Conservation (phyloP, 2,329 filamentous ascomycete species). For the Talaromyces atroroseus region DNA sequence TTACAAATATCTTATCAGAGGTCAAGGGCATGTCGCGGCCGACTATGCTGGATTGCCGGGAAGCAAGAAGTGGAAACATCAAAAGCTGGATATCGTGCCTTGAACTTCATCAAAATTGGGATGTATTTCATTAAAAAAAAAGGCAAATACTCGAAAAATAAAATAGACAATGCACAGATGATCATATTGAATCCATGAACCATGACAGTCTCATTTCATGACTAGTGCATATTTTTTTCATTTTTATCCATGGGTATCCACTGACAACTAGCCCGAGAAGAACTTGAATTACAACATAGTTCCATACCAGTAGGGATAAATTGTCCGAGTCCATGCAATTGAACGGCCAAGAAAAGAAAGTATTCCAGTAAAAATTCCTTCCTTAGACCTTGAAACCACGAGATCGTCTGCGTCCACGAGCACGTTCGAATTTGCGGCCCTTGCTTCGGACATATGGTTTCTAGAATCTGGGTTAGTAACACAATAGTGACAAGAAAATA, state of each 20-base stretch:
- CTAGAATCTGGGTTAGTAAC: slow-evolving; percentile 42
- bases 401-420: slow-evolving; percentile 97
- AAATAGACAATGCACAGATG: slow-evolving; percentile 12
- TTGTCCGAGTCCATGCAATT: slow-evolving; percentile 2
- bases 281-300: slow-evolving; percentile 4
- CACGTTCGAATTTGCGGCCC: slow-evolving; percentile 99
- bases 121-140: slow-evolving; percentile 12
- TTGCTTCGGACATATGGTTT: slow-evolving; percentile 97
- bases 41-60: slow-evolving; percentile 58
- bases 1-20: slow-evolving; percentile 90
- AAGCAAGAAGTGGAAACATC: slow-evolving; percentile 53
- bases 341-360: slow-evolving; percentile 10
- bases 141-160: slow-evolving; percentile 5
- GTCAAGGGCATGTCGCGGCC: slow-evolving; percentile 73
- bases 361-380: slow-evolving; percentile 15
- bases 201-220: slow-evolving; percentile 4
- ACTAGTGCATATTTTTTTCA: slow-evolving; percentile 7
- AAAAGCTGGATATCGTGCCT: slow-evolving; percentile 35
- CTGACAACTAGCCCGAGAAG: slow-evolving; percentile 7
- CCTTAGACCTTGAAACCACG: slow-evolving; percentile 99
- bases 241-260: slow-evolving; percentile 3
- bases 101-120: slow-evolving; percentile 2
- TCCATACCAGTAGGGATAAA: slow-evolving; percentile 3
- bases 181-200: slow-evolving; percentile 6
- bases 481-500: background rate